Conservation (phyloP, 2,329 filamentous ascomycete genomes). For the Xylaria sp. region DNA sequence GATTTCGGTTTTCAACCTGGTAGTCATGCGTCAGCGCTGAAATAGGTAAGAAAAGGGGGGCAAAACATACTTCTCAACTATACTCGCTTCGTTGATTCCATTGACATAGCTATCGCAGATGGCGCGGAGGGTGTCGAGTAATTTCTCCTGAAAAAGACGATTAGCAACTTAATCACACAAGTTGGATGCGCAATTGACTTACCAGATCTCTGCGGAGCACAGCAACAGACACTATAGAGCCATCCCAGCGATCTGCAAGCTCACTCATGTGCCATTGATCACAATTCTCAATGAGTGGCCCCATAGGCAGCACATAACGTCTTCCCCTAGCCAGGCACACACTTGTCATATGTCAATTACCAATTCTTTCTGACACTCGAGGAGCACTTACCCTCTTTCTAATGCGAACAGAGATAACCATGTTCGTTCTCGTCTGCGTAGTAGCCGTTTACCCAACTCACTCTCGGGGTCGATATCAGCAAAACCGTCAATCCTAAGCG, state of each 20-base stretch:
- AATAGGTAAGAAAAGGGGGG: neutral
- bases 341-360: constrained; percentile 32
- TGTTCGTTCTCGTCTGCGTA: constrained; percentile 61
- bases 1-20: constrained; percentile 32
- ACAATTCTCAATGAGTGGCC: constrained; percentile 59
- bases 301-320: constrained; percentile 62
- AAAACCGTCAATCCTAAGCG: constrained; percentile 64
- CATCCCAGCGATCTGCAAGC: constrained; percentile 61
- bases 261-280: constrained; percentile 63
- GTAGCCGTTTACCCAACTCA: constrained; percentile 53
- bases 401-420: constrained; percentile 70
- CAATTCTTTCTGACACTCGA: constrained; percentile 6
- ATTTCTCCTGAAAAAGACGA: constrained; percentile 39
- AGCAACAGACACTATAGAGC: constrained; percentile 66
- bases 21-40: neutral
- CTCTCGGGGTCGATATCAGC: constrained; percentile 56
- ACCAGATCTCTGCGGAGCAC: constrained; percentile 63
- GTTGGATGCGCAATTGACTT: constrained; percentile 20
- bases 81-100: constrained; percentile 44
- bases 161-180: neutral
- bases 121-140: constrained; percentile 53
- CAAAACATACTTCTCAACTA: constrained; percentile 44
- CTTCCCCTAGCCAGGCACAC: constrained; percentile 66
- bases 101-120: constrained; percentile 55
- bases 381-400: constrained; percentile 53